Percentiles rank a stretch among this genome's conserved stretches.
Evolutionary conservation across 1,284 basidiomycete species (phyloP).

Genomic region (Stygiomarasmius scandens): DNA sequence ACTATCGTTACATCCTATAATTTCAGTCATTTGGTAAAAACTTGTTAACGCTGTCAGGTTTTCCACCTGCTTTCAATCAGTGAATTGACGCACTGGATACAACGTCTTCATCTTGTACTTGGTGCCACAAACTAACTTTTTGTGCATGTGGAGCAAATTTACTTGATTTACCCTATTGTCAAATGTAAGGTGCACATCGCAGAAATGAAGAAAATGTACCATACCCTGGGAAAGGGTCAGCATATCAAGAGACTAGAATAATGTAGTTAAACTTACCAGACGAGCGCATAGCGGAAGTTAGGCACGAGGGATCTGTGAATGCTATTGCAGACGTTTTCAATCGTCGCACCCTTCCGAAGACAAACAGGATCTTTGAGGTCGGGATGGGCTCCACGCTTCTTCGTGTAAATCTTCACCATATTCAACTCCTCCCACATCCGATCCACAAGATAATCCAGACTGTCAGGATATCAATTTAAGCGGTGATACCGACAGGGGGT

Average conservation of each 20-base stretch:
- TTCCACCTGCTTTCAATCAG: not conserved
- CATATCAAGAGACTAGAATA: slow-evolving; percentile 10
- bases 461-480: slow-evolving; percentile 31
- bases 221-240: slow-evolving; percentile 26
- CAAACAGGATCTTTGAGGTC: slow-evolving; percentile 94
- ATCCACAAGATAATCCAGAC: slow-evolving; percentile 86
- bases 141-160: slow-evolving; percentile 93
- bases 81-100: slow-evolving; percentile 89
- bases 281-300: slow-evolving; percentile 91
- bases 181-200: slow-evolving; percentile 21
- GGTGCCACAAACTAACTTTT: slow-evolving; percentile 88
- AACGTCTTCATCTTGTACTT: slow-evolving; percentile 93
- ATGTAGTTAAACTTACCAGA: slow-evolving; percentile 66
- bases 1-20: not conserved
- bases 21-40: slow-evolving; percentile 38
- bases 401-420: slow-evolving; percentile 94
- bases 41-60: slow-evolving; percentile 18
- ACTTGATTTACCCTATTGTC: slow-evolving; percentile 77
- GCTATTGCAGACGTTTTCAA: slow-evolving; percentile 92
- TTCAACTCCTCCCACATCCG: slow-evolving; percentile 88
- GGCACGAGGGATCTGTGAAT: slow-evolving; percentile 88
- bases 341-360: slow-evolving; percentile 87
- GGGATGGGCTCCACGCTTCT: slow-evolving; percentile 92
- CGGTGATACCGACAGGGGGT: not conserved
- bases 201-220: slow-evolving; percentile 16